These are phyloP conservation scores for Colletotrichum sp. DNA, from an alignment of 2,329 filamentous ascomycete species.

Conservation along the genomic window DNA sequence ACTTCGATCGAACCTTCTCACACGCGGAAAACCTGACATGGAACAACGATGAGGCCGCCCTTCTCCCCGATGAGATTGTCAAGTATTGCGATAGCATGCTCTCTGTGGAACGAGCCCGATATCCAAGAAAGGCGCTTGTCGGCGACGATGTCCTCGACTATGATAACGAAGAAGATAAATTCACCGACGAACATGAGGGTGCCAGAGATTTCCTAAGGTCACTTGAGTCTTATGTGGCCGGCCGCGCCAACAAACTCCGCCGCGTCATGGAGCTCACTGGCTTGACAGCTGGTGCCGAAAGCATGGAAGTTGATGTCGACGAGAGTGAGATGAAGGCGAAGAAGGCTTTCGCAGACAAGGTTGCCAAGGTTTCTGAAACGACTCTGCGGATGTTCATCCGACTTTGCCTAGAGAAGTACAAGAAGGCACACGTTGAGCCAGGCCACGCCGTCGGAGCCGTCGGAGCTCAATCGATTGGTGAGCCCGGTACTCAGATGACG, in stretches of 20 bases:
- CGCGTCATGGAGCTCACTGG: conserved; percentile 19
- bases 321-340: conserved; percentile 30
- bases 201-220: conserved; percentile 81
- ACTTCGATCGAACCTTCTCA: conserved; percentile 90
- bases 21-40: conserved; percentile 80
- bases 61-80: conserved; percentile 78
- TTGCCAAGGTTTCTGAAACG: conserved; percentile 80
- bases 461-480: conserved; percentile 96
- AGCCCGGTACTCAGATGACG: conserved; percentile 99
- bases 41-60: conserved; percentile 74
- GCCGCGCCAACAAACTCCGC: conserved; percentile 63
- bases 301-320: conserved; percentile 29
- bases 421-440: conserved; percentile 88
- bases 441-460: conserved; percentile 96
- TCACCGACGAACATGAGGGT: conserved; percentile 81
- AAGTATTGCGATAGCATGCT: conserved; percentile 72
- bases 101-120: conserved; percentile 68
- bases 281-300: conserved; percentile 19
- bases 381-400: conserved; percentile 80
- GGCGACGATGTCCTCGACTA: conserved; percentile 69
- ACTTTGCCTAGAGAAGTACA: conserved; percentile 87
- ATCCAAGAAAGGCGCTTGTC: conserved; percentile 66
- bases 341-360: conserved; percentile 65
- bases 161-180: conserved; percentile 70
- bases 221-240: conserved; percentile 73